A percentile compares a stretch with the other conserved stretches of the same genome.
Evolutionary conservation across 805 yeast species (phyloP).

Genomic region (Kodamaea kakaduensis): DNA sequence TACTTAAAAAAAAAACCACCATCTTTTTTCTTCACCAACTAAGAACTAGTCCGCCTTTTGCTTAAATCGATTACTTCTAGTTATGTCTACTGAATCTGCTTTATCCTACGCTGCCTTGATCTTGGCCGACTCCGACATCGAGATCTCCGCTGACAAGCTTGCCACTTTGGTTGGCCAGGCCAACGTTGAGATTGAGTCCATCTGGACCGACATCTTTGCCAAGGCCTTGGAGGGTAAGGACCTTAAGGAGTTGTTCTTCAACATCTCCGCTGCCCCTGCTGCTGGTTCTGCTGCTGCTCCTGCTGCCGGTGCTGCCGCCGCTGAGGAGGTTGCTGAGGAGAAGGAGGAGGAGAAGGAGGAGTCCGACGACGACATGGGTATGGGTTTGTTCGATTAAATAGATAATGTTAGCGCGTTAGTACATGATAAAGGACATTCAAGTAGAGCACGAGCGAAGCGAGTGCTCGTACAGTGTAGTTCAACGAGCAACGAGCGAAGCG

Average conservation of each 20-base stretch:
- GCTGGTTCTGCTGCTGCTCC: constrained; percentile 35
- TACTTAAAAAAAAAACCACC: constrained; percentile 4
- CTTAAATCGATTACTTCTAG: constrained; percentile 50
- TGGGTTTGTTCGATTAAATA: constrained; percentile 39
- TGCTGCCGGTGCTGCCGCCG: constrained; percentile 36
- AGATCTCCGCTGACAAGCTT: constrained; percentile 45
- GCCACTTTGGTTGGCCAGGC: constrained; percentile 38
- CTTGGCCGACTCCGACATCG: constrained; percentile 47
- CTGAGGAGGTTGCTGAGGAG: constrained; percentile 28
- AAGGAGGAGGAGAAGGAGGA: constrained; percentile 33
- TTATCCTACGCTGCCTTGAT: constrained; percentile 49
- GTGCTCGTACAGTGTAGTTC: too few relatives aligned
- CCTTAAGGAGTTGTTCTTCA: constrained; percentile 48
- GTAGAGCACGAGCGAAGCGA: too few relatives aligned
- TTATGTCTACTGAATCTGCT: constrained; percentile 48
- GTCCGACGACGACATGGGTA: constrained; percentile 41
- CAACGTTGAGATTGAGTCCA: constrained; percentile 42
- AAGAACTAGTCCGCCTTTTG: constrained; percentile 47
- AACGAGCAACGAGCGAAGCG: too few relatives aligned
- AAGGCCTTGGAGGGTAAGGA: constrained; percentile 45
- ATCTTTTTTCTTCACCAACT: constrained; percentile 21
- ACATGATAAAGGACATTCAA: constrained; percentile 11
- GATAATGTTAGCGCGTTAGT: too few relatives aligned
- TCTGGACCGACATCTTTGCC: constrained; percentile 47
- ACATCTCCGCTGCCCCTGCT: constrained; percentile 45